Evolutionary conservation across 257 asterid genomes (phyloP).

Genomic region (Voacanga thouarsii): DNA sequence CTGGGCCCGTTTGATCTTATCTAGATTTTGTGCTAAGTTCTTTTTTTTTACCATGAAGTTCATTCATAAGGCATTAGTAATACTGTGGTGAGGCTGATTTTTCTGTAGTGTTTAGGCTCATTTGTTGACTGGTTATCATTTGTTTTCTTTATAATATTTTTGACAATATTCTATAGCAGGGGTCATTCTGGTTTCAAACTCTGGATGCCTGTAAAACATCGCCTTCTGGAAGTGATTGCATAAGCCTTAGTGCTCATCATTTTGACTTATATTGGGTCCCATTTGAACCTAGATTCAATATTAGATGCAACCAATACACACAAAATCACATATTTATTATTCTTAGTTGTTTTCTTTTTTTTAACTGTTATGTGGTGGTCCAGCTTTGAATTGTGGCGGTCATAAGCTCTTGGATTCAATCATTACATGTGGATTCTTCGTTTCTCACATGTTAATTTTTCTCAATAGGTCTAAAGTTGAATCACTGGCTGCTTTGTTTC

Average conservation of each 20-base stretch:
- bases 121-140: neutral
- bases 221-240: conserved; percentile 8
- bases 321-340: neutral
- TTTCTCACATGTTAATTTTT: conserved; percentile 22
- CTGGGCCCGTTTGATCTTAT: neutral
- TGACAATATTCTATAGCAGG: neutral
- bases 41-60: neutral
- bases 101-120: neutral
- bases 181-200: conserved; percentile 15
- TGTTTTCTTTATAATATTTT: neutral
- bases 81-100: neutral
- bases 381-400: conserved; percentile 26
- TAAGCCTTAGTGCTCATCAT: conserved; percentile 7
- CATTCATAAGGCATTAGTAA: neutral
- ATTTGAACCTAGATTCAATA: conserved; percentile 21
- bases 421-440: conserved; percentile 13
- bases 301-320: conserved; percentile 4
- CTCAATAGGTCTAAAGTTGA: conserved; percentile 1
- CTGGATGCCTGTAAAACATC: conserved; percentile 18
- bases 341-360: conserved; percentile 9
- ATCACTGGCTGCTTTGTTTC: conserved; percentile 14
- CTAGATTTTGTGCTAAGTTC: neutral
- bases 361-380: conserved; percentile 21
- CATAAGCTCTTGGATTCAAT: conserved; percentile 21
- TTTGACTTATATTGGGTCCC: conserved; percentile 33